Evolutionary conservation across 352 stramenopile species (phyloP), one percentile per base, ranked within the genome.

Genomic region (Globisporangium yorkense): DNA sequence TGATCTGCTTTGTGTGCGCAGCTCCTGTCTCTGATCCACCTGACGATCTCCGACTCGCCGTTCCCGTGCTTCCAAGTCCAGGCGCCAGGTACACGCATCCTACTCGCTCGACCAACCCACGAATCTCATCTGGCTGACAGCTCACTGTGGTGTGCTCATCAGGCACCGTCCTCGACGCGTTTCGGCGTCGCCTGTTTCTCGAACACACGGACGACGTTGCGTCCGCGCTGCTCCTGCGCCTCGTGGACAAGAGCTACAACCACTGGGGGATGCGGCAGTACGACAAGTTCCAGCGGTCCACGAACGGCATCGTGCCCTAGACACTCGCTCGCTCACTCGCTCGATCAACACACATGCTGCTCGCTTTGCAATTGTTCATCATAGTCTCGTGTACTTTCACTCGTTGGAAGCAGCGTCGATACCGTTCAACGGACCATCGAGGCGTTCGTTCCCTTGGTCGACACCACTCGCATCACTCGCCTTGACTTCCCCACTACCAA

Each of bases 21-120:
- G 67, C 43, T 98, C 52, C 57, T 96, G 10, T 89, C 88, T 15
- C 65, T 98, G 13, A 86, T 98, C 31, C 87, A 97, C 63, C 87
- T 98, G 21, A 97, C 89, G 47, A 80, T 77, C 31, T 68, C 82
- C 18, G 73, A 91, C 43, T 97, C 88, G 35, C 88, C 84, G 9
- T 97, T 97, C 56, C 87, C 87, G 37, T 98, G 91, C 65, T 98
- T 98, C 51, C 70, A 68, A 33, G 43, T 40, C 31, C 57, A 63
- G 24, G 54, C 57, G 16, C 57, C 63, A 57, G 54, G 71, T 69
- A 37, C n/a, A 55, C 29, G 5, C 27, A 37, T 10, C 54, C 35
- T 44, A 20, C 35, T 39, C 31, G 31, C 31, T 35, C 31, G 31
- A 27, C 7, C 40, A 45, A 51, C n/a, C 15, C 24, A 1, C 24